A percentile compares a stretch with the other conserved stretches of the same genome.
Conservation (phyloP, 306 rosid genomes). For the Prunus padus region DNA sequence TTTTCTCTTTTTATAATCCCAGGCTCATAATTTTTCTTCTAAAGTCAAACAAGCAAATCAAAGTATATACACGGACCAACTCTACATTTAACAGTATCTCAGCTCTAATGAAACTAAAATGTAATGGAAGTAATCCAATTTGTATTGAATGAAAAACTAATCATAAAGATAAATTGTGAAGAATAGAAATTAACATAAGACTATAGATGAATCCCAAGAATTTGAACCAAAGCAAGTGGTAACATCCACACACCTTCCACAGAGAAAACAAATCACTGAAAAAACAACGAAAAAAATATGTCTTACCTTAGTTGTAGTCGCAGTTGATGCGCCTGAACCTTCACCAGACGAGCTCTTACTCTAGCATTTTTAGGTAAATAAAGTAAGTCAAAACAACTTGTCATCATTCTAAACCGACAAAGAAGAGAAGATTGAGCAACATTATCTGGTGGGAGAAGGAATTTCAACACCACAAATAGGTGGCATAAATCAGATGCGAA, state of each 20-base stretch:
- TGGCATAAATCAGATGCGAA: background rate
- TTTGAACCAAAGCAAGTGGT: background rate
- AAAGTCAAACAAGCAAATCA: background rate
- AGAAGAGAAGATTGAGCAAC: background rate
- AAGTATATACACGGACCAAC: background rate
- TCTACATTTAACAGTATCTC: background rate
- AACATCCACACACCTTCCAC: background rate
- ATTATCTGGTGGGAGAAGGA: background rate
- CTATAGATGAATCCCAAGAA: background rate
- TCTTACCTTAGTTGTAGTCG: slow-evolving; percentile 53
- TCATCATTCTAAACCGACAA: background rate
- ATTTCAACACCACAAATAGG: background rate
- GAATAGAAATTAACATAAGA: background rate
- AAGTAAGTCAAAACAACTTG: background rate
- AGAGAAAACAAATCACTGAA: background rate
- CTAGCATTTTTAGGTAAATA: slow-evolving; percentile 26
- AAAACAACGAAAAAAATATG: slow-evolving; percentile 17
- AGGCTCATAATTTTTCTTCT: background rate
- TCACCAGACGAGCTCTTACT: slow-evolving; percentile 59
- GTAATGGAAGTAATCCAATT: background rate
- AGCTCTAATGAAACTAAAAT: background rate
- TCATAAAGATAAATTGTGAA: background rate
- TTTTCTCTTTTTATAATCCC: background rate
- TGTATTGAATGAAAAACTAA: background rate
- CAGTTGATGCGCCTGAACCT: slow-evolving; percentile 58